Conservation (phyloP, 108 stramenopile species). For the Fistulifera solaris region DNA sequence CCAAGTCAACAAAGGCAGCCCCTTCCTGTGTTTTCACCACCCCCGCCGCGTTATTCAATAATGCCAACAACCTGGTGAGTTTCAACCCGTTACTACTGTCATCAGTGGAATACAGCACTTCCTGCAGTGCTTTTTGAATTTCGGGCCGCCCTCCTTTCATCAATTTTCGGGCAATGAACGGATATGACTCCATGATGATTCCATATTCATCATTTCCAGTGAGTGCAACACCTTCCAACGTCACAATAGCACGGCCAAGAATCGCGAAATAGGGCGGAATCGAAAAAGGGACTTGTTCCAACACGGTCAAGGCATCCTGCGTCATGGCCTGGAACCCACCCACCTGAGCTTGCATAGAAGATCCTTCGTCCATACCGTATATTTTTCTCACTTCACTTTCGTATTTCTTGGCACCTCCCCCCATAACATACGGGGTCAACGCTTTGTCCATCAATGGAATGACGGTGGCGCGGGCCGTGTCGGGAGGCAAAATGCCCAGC, state of each 20-base stretch:
- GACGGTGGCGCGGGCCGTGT: conserved; percentile 66
- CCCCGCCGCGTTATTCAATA: conserved; percentile 80
- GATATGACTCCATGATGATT: conserved; percentile 84
- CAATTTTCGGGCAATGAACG: conserved; percentile 82
- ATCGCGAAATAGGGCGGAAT: conserved; percentile 84
- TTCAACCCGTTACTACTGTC: conserved; percentile 44
- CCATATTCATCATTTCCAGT: conserved; percentile 79
- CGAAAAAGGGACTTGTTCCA: conserved; percentile 83
- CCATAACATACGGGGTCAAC: conserved; percentile 81
- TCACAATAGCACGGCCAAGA: conserved; percentile 79
- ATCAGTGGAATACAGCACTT: conserved; percentile 64
- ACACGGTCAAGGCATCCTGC: conserved; percentile 79
- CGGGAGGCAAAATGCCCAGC: conserved; percentile 71
- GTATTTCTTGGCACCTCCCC: conserved; percentile 86
- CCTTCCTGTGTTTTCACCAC: conserved; percentile 54
- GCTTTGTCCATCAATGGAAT: conserved; percentile 91
- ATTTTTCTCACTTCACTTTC: conserved; percentile 68
- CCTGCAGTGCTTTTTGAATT: conserved; percentile 72
- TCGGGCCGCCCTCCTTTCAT: conserved; percentile 68
- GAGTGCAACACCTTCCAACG: conserved; percentile 83
- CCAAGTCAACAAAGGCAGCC: conserved; percentile 79
- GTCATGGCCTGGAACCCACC: conserved; percentile 82
- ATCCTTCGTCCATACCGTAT: conserved; percentile 78
- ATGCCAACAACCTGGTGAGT: conserved; percentile 57
- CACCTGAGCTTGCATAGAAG: conserved; percentile 39